Evolutionary conservation across 768 basidiomycete species (phyloP).

Genomic region (Terana coerulea): DNA sequence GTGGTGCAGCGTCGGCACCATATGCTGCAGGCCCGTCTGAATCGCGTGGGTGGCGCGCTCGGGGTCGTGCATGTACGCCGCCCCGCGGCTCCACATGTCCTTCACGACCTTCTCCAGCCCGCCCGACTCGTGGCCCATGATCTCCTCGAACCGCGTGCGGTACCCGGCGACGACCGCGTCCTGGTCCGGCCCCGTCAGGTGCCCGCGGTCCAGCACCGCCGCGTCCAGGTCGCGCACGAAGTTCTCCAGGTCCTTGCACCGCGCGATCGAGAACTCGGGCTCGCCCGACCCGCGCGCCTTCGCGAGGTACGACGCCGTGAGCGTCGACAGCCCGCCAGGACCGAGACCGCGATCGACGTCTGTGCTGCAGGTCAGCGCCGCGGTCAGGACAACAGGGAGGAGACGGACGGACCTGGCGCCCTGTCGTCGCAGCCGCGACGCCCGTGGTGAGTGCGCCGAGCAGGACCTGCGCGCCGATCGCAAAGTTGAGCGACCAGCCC

Average conservation of each 20-base stretch:
- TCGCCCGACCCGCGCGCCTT: slow-evolving; percentile 65
- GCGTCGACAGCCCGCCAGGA: slow-evolving; percentile 58
- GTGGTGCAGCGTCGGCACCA: too few species aligned
- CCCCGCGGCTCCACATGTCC: too few species aligned
- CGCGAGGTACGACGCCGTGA: slow-evolving; percentile 74
- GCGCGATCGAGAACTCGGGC: slow-evolving; percentile 52
- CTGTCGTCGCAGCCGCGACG: slow-evolving; percentile 43
- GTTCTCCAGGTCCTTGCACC: slow-evolving; percentile 58
- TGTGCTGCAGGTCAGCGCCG: too few species aligned
- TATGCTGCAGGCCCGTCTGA: too few species aligned
- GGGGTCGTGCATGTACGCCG: too few species aligned
- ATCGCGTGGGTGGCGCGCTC: too few species aligned
- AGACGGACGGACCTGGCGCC: too few species aligned
- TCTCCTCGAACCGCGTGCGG: slow-evolving; percentile 42
- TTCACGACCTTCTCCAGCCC: not conserved
- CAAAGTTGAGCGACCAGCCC: slow-evolving; percentile 36
- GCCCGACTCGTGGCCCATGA: slow-evolving; percentile 30
- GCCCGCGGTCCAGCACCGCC: slow-evolving; percentile 53
- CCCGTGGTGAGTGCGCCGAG: slow-evolving; percentile 68
- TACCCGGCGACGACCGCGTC: slow-evolving; percentile 30
- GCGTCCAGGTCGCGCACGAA: slow-evolving; percentile 61
- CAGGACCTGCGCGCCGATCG: slow-evolving; percentile 60
- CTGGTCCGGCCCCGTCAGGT: slow-evolving; percentile 33
- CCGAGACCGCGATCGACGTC: slow-evolving; percentile 35
- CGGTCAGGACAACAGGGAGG: too few species aligned